Percentiles rank a stretch among this genome's conserved stretches.
Conservation (phyloP, 2,329 filamentous ascomycete genomes). For the Teratosphaeria epicoccoides region DNA sequence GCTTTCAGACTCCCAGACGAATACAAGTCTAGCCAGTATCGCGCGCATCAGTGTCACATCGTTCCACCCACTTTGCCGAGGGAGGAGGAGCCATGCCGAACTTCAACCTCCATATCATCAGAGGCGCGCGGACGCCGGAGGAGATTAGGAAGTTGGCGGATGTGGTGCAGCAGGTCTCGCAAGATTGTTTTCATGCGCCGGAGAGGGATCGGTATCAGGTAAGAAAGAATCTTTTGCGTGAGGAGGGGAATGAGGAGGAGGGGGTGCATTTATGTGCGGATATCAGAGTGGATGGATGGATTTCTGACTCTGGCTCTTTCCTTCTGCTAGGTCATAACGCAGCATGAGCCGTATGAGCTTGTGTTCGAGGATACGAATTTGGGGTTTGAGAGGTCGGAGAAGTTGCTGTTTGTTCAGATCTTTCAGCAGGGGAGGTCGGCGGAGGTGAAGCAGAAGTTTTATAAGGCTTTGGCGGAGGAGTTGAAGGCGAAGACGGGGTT, state of each 20-base stretch:
- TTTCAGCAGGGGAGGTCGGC: conserved; percentile 24
- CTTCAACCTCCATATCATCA: conserved; percentile 24
- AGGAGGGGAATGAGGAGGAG: background rate
- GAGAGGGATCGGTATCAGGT: conserved; percentile 23
- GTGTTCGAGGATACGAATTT: conserved; percentile 26
- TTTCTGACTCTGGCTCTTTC: no score
- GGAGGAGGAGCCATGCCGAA: no score
- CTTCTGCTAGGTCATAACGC: conserved; percentile 21
- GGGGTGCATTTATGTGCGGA: no score
- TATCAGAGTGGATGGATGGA: background rate
- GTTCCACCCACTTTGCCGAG: background rate
- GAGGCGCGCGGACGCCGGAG: conserved; percentile 14
- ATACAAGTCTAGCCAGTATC: background rate
- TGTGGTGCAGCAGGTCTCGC: conserved; percentile 20
- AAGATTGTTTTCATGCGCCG: conserved; percentile 22
- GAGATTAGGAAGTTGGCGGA: conserved; percentile 22
- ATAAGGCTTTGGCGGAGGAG: conserved; percentile 15
- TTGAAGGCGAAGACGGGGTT: conserved; percentile 16
- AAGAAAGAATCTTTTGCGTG: background rate
- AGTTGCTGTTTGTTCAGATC: conserved; percentile 24
- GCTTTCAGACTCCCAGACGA: background rate
- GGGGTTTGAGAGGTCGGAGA: conserved; percentile 16
- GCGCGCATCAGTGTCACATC: background rate
- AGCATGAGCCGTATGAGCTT: conserved; percentile 23
- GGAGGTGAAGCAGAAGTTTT: conserved; percentile 19